Evolutionary conservation across 352 stramenopile genomes (phyloP), one percentile per base, ranked within the genome.

Genomic region (Pythium apleroticum): DNA sequence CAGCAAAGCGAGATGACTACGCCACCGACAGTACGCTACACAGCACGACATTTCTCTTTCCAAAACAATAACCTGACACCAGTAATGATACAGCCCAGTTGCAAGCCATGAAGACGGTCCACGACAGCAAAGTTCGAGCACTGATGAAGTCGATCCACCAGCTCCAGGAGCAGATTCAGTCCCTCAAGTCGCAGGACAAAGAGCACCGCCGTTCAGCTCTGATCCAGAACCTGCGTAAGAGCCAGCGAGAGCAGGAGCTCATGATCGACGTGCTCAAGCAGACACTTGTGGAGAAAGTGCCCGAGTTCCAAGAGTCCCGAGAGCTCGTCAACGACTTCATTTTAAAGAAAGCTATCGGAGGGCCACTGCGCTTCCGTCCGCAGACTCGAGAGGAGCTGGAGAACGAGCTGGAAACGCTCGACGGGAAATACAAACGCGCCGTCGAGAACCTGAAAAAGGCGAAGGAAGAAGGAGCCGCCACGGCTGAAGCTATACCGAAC

Each of bases 351-450:
- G 75, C 79, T 7, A 67, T 92, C 12, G 86, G 90, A 22, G 88
- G 73, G 6, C 86, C 84, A 14, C 69, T 93, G 61, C 80, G 88
- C 6, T 96, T 97, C 56, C 81, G 90, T 8, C 86, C 90, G 0
- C 95, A 93, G 71, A 88, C 79, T 0, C 71, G 90, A 7, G 90
- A 97, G 65, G 88, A 96, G 69, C 76, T 97, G 8, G 86, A 95
- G 59, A 90, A 90, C 52, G 88, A 96, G 28, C 71, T 96, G 4
- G 72, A 84, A 12, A 52, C 74, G 12, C 68, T 96, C 17, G 84
- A 88, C 52, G 72, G 81, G 11, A 93, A 95, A 37, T 90, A 93
- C 52, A 86, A 88, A 48, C 74, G 73, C 9, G 78, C 72, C 1
- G 62, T 94, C 31, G 71, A 84, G 20, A 90, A 80, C 54, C 52